Conservation (phyloP, 768 basidiomycete genomes). For the Polyporus arcularius region DNA sequence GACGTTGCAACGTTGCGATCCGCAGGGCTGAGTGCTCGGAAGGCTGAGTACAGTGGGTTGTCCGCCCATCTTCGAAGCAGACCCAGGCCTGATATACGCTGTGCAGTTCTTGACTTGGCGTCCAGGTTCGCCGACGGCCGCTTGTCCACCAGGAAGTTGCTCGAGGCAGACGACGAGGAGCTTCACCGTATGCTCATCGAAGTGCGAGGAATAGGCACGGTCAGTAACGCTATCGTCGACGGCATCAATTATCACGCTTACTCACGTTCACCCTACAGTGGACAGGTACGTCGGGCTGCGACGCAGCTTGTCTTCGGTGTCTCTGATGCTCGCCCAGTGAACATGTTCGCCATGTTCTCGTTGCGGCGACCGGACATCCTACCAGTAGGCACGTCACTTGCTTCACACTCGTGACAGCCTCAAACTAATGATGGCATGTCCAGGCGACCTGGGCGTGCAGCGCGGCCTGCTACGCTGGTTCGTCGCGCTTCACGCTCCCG, state of each 20-base stretch:
- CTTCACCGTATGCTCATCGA: constrained; percentile 72
- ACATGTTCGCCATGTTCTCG: constrained; percentile 93
- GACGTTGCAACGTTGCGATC: constrained; percentile 60
- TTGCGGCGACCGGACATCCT: constrained; percentile 82
- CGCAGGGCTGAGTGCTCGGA: constrained; percentile 81
- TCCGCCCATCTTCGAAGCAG: background rate
- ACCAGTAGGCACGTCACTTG: constrained; percentile 44
- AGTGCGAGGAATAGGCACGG: constrained; percentile 78
- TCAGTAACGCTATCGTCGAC: constrained; percentile 27
- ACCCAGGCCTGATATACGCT: background rate
- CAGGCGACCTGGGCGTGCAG: constrained; percentile 86
- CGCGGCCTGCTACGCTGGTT: constrained; percentile 71
- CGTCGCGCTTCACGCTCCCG: constrained; percentile 58
- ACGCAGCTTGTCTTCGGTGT: background rate
- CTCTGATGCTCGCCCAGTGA: constrained; percentile 47
- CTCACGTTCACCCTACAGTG: constrained; percentile 39
- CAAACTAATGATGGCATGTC: too few relatives aligned
- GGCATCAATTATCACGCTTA: background rate
- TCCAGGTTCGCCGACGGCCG: constrained; percentile 79
- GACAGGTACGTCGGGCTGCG: constrained; percentile 50
- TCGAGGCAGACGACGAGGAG: constrained; percentile 74
- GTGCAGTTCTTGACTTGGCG: constrained; percentile 75
- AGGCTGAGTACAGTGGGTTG: constrained; percentile 82
- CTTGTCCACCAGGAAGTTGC: constrained; percentile 70
- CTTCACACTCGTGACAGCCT: too few relatives aligned